phyloP scores from a whole-genome alignment of 805 yeast genomes.

The Tetrapisispora iriomotensis region DNA sequence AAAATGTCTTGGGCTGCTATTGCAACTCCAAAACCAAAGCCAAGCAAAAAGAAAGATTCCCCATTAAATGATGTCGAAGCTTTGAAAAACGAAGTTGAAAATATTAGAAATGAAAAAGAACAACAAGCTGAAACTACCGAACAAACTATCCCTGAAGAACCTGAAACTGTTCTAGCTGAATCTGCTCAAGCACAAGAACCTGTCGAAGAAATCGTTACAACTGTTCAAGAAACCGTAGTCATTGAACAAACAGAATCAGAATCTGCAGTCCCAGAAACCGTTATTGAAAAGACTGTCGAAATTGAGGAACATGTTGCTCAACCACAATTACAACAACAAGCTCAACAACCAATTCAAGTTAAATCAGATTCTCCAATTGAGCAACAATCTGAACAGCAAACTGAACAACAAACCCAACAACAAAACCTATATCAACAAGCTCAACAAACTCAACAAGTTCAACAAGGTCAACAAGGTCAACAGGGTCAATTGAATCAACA shows the following conservation, averaged over 20 bases:
- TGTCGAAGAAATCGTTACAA: slow-evolving; percentile 8
- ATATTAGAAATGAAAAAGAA: slow-evolving; percentile 11
- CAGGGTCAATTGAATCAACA: slow-evolving; percentile 16
- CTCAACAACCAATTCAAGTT: slow-evolving; percentile 1
- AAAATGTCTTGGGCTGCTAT: slow-evolving; percentile 62
- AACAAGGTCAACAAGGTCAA: slow-evolving; percentile 12
- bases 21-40: slow-evolving; percentile 43
- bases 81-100: slow-evolving; percentile 31
- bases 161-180: slow-evolving; percentile 4
- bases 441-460: slow-evolving; percentile 14
- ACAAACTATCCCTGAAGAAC: slow-evolving; percentile 5
- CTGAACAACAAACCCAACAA: neutral
- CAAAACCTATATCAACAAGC: slow-evolving; percentile 3
- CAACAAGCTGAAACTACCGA: slow-evolving; percentile 8
- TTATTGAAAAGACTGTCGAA: neutral
- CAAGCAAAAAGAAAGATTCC: slow-evolving; percentile 24
- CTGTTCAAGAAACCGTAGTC: slow-evolving; percentile 4
- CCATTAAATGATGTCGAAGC: slow-evolving; percentile 22
- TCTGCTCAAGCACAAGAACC: slow-evolving; percentile 7
- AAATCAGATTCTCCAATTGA: slow-evolving; percentile 2
- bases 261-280: slow-evolving; percentile 1
- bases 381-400: slow-evolving; percentile 5
- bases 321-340: slow-evolving; percentile 9
- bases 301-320: slow-evolving; percentile 4
- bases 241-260: neutral